Base-by-base conservation (phyloP, 1,284 basidiomycete species). In the Termitomyces sp. region DNA sequence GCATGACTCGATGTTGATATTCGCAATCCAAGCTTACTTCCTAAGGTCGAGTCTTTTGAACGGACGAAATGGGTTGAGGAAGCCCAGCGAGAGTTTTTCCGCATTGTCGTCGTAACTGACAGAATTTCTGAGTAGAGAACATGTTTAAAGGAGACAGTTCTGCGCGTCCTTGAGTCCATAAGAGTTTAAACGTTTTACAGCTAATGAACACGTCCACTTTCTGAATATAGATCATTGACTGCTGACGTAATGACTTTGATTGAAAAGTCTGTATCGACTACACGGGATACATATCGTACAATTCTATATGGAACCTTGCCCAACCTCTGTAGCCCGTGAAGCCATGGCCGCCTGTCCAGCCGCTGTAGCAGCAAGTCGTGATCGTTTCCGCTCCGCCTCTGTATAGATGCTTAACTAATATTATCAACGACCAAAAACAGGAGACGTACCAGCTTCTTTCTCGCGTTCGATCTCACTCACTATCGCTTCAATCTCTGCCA, bases 51-150 rank as follows among this genome's bases (percentile, higher is more conserved):
- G 64, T 88, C 82, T 59, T 82, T 75, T 53, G 81, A 70, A 58
- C 76, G 78, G 62, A 83, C 75, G 46, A 80, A 78, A 64, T 84
- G 79, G 40, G 81, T 76, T 45, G 81, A 80, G 19, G 88, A 81
- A 13, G 93, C 88, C 94, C 94, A 96, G 49, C 94, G 84, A 47
- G 93, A 92, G 72, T 96, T 96, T 75, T 95, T 93, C 69, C 96
- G 90, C 92, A 99, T 97, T n/a, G 86, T 82, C 3, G 94, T 93
- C 40, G 94, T 97, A 62, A 99, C 91, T 10, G 92, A 81, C 53
- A 95, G 80, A 60, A 98, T 91, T 77, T 98, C 95, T 38, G 91
- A 86, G 59, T 88, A 81, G 26, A 96, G 70, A 45, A 95, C 82
- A 79, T 95, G 91, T 57, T 85, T 84, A 36, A 78, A 72, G 36